phyloP scores from a whole-genome alignment of 352 stramenopile genomes.

The Phytophthora syringae region DNA sequence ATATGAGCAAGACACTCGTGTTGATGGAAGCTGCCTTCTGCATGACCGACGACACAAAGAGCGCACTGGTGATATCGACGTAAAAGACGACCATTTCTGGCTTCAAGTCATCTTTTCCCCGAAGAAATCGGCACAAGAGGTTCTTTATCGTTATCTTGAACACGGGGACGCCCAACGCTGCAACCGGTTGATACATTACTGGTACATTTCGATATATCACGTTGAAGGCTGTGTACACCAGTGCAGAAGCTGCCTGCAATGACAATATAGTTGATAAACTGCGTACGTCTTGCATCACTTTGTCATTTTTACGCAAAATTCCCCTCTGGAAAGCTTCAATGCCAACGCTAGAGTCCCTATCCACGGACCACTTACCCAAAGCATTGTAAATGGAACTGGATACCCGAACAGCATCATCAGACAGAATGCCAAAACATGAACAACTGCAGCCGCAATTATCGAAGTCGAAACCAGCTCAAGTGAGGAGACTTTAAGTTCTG shows the following conservation, averaged over 20 bases:
- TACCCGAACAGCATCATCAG: constrained; percentile 16
- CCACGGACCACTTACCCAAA: constrained; percentile 23
- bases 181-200: not conserved
- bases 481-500: constrained; percentile 16
- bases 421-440: not conserved
- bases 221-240: constrained; percentile 15
- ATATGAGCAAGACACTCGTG: constrained; percentile 36
- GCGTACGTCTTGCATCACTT: constrained; percentile 14
- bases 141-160: constrained; percentile 27
- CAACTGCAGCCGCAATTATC: not conserved
- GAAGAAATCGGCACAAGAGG: constrained; percentile 14
- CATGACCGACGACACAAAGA: constrained; percentile 52
- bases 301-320: constrained; percentile 16
- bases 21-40: constrained; percentile 31
- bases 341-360: constrained; percentile 11
- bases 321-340: constrained; percentile 13
- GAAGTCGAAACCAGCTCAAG: not conserved
- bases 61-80: constrained; percentile 51
- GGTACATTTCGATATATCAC: constrained; percentile 12
- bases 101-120: constrained; percentile 34
- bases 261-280: constrained; percentile 8
- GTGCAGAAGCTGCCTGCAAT: constrained; percentile 3
- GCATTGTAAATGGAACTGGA: constrained; percentile 22
- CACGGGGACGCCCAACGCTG: constrained; percentile 7
- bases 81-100: constrained; percentile 53